phyloP scores from a whole-genome alignment of 441 rosid genomes.

The Theobroma grandiflorum region DNA sequence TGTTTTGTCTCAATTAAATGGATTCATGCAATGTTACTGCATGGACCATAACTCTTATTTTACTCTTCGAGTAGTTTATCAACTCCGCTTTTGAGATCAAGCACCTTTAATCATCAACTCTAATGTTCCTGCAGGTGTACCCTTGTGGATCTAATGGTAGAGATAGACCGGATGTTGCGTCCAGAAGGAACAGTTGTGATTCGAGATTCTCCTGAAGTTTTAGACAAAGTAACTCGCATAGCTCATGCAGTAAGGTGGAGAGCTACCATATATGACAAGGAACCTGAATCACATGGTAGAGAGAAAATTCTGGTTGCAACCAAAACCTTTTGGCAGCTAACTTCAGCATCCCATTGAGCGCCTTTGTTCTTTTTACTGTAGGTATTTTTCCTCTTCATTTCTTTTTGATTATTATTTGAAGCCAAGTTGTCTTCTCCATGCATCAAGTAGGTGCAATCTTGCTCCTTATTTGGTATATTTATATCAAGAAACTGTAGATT shows the following conservation, averaged over 20 bases:
- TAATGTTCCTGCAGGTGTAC: conserved; percentile 68
- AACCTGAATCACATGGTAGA: conserved; percentile 84
- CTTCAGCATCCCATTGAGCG: conserved; percentile 57
- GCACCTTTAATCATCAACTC: conserved; percentile 20
- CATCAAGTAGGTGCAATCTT: conserved; percentile 53
- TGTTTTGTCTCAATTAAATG: not conserved
- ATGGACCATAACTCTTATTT: not conserved
- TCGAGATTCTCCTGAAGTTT: conserved; percentile 86
- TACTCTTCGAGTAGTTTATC: not conserved
- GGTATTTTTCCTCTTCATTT: conserved; percentile 40
- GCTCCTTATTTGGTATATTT: conserved; percentile 37
- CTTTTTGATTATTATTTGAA: conserved; percentile 26
- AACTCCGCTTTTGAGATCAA: not conserved
- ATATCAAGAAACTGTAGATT: conserved; percentile 42
- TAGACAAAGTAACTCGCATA: conserved; percentile 71
- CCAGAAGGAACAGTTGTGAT: conserved; percentile 86
- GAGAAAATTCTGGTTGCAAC: conserved; percentile 84
- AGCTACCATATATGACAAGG: conserved; percentile 67
- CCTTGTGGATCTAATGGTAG: conserved; percentile 89
- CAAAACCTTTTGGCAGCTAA: conserved; percentile 72
- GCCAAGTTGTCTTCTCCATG: conserved; percentile 40
- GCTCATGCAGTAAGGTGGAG: conserved; percentile 82
- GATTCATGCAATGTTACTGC: not conserved
- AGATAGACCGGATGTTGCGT: conserved; percentile 93
- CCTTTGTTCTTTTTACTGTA: conserved; percentile 44